A percentile compares a stretch with the other conserved stretches of the same genome.
Evolutionary conservation across 768 basidiomycete species (phyloP).

Genomic region (Pholiota microspora): DNA sequence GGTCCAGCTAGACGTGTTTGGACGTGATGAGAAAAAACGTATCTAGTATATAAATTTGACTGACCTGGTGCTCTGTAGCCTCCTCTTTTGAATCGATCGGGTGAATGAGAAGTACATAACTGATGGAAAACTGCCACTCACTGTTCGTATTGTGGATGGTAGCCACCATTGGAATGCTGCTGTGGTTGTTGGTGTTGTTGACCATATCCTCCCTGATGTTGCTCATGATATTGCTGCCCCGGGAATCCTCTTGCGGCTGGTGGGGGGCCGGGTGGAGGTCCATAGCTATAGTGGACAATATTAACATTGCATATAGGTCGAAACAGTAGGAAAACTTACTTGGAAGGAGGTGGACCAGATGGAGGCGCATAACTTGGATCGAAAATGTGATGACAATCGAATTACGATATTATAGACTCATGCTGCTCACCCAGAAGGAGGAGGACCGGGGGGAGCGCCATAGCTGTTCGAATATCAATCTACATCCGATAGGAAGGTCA

Average conservation of each 20-base stretch:
- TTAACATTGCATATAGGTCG: neutral
- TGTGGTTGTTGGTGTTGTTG: constrained; percentile 13
- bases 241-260: constrained; percentile 33
- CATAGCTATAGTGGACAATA: constrained; percentile 5
- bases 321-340: neutral
- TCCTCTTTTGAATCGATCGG: constrained; percentile 8
- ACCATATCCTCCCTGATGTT: constrained; percentile 21
- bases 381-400: neutral
- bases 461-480: constrained; percentile 21
- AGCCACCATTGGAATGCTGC: constrained; percentile 8
- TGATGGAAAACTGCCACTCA: constrained; percentile 8
- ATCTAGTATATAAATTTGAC: constrained; percentile 3
- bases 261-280: constrained; percentile 27
- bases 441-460: constrained; percentile 31
- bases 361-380: neutral
- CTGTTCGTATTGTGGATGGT: constrained; percentile 17
- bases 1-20: constrained; percentile 27
- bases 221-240: constrained; percentile 40
- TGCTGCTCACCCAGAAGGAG: constrained; percentile 5
- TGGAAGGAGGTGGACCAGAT: constrained; percentile 1
- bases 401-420: neutral
- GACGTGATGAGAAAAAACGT: constrained; percentile 5
- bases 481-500: neutral
- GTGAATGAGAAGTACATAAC: neutral
- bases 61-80: constrained; percentile 19